Percentiles rank a stretch among this genome's conserved stretches.
Conservation (phyloP, 2,329 filamentous ascomycete genomes). For the Fonsecaea monophora region DNA sequence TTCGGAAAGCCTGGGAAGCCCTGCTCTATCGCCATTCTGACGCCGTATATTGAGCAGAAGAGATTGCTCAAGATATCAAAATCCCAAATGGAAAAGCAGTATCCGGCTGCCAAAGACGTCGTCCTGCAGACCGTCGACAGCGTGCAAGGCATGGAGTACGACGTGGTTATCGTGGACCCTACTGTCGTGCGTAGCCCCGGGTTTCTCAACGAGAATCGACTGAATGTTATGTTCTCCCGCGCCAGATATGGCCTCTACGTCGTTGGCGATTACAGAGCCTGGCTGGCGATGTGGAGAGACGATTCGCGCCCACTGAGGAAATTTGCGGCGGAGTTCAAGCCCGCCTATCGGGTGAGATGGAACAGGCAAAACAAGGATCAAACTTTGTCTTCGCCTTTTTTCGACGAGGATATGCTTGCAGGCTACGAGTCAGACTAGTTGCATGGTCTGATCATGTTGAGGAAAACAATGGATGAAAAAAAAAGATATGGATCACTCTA, state of each 20-base stretch:
- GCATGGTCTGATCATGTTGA: not conserved
- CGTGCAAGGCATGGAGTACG: conserved; percentile 22
- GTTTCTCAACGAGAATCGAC: conserved; percentile 16
- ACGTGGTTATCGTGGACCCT: conserved; percentile 21
- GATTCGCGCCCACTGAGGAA: not conserved
- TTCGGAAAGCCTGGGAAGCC: conserved; percentile 20
- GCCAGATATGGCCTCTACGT: conserved; percentile 24
- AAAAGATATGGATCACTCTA: not conserved
- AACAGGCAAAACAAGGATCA: not conserved
- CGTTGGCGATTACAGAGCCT: conserved; percentile 12
- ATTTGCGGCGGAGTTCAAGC: not conserved
- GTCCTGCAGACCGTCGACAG: conserved; percentile 15
- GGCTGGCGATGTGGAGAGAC: not conserved
- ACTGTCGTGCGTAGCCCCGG: conserved; percentile 8
- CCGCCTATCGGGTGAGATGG: not conserved
- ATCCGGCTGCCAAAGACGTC: conserved; percentile 13
- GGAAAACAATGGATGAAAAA: not conserved
- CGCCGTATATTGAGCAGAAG: conserved; percentile 22
- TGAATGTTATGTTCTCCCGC: conserved; percentile 24
- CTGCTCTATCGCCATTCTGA: conserved; percentile 24
- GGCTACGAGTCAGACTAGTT: not conserved
- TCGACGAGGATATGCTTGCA: not conserved
- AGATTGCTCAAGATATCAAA: conserved; percentile 7
- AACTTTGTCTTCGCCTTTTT: not conserved
- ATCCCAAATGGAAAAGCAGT: conserved; percentile 11